Evolutionary conservation across 2,329 filamentous ascomycete species (phyloP), one percentile per base, ranked within the genome.

Genomic region (Alternaria consortialis): DNA sequence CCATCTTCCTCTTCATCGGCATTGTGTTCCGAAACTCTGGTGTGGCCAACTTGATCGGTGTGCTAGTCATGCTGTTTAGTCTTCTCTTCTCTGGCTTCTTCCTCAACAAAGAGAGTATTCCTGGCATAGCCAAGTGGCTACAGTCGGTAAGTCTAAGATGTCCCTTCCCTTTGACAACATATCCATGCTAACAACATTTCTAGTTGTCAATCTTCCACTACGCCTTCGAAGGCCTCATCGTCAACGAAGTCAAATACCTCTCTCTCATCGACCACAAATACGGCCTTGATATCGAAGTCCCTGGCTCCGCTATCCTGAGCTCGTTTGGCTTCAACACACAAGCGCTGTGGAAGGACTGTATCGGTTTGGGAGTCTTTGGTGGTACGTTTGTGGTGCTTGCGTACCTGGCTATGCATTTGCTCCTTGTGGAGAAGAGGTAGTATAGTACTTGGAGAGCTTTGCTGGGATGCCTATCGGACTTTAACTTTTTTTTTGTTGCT

Each of bases 161-260:
- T 15, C 9, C 39, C 23, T 20, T 34, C 12, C 29, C 2, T n/a
- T 36, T 7, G 27, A 17, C 5, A 25, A 13, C 20, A 1, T 7
- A 4, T 25, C 6, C 31, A 31, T 46, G 15, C 63, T 73, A 59
- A 75, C 27, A 46, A 36, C 32, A 4, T 12, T 29, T 9, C 11
- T 68, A 90, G 81, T 82, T 99, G 8, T 97, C 94, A 2, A 99
- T 99, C 65, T 99, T 99, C 86, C 95, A 99, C 77, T 99, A 97
- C 75, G 94, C 91, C 5, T 98, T 98, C 71, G 95, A 99, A 83
- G 91, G 92, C 2, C 86, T 99, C 13, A 97, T 98, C 65, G 95
- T 99, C 70, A 99, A 98, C 75, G 95, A 99, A 81, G 96, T 97
- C 47, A 89, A 93, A 27, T 92, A 93, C 72, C 84, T 99, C 43